These are phyloP conservation scores for Aleurites moluccanus DNA, from an alignment of 441 rosid species.

Conservation along the genomic window DNA sequence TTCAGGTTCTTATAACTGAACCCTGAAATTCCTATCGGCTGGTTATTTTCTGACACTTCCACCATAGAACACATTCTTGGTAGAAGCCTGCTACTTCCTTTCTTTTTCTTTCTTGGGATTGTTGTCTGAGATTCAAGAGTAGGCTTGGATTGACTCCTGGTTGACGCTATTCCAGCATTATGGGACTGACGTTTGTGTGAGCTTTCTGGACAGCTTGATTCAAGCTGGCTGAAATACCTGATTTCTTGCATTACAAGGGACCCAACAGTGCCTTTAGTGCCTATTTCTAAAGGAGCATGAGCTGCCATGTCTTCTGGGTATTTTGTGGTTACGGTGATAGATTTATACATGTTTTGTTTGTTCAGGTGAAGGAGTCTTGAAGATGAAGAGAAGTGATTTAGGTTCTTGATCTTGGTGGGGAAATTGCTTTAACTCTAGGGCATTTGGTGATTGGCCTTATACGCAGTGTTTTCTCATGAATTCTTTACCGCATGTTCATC, in stretches of 20 bases:
- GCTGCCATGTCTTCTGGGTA: conserved; percentile 32
- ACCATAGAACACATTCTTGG: conserved; percentile 53
- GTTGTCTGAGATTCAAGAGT: conserved; percentile 26
- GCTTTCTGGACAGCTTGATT: conserved; percentile 31
- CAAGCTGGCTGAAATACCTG: conserved; percentile 44
- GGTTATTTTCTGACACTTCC: conserved; percentile 44
- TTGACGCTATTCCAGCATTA: conserved; percentile 25
- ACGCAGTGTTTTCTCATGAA: conserved; percentile 34
- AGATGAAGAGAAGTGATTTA: conserved; percentile 26
- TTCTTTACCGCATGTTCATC: conserved; percentile 45
- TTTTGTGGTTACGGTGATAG: conserved; percentile 19
- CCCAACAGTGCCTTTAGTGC: conserved; percentile 57
- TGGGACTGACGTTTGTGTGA: conserved; percentile 32
- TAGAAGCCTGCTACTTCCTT: conserved; percentile 42
- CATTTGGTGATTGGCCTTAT: conserved; percentile 30
- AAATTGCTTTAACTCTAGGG: conserved; percentile 25
- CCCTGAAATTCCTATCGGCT: conserved; percentile 37
- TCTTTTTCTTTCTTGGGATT: conserved; percentile 50
- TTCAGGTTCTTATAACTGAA: conserved; percentile 53
- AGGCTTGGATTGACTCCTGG: conserved; percentile 30
- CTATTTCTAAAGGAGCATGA: conserved; percentile 45
- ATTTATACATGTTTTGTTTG: conserved; percentile 32
- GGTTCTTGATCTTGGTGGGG: conserved; percentile 27
- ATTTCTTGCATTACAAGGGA: conserved; percentile 58
- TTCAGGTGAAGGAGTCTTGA: conserved; percentile 26